Percentiles rank a stretch among this genome's conserved stretches.
Conservation (phyloP, 2,329 filamentous ascomycete species). For the Neonectria punicea region DNA sequence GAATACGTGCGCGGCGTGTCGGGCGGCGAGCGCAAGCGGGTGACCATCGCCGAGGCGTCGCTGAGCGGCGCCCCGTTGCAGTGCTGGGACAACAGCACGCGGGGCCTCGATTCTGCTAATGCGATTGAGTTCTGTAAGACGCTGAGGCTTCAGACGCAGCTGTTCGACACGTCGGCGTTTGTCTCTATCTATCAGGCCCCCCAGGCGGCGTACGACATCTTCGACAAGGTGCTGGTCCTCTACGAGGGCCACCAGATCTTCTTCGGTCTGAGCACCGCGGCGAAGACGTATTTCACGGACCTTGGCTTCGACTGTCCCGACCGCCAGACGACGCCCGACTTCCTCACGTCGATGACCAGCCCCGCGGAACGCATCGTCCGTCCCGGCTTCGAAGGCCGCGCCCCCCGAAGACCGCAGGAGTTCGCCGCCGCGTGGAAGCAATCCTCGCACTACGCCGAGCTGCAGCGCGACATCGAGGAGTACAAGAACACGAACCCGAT, state of each 20-base stretch:
- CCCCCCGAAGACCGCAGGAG: slow-evolving; percentile 50
- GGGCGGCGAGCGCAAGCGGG: slow-evolving; percentile 62
- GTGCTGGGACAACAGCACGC: slow-evolving; percentile 77
- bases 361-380: slow-evolving; percentile 47
- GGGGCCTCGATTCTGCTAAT: slow-evolving; percentile 72
- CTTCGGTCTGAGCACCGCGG: slow-evolving; percentile 37
- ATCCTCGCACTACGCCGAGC: slow-evolving; percentile 37
- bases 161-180: slow-evolving; percentile 65
- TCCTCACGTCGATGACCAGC: slow-evolving; percentile 66
- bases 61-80: slow-evolving; percentile 59
- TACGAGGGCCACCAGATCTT: slow-evolving; percentile 75
- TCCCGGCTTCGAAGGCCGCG: slow-evolving; percentile 45
- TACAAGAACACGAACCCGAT: slow-evolving; percentile 53
- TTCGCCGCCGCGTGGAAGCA: slow-evolving; percentile 49
- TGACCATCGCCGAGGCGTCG: slow-evolving; percentile 49
- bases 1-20: slow-evolving; percentile 71
- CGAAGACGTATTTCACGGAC: slow-evolving; percentile 42
- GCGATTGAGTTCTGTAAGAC: slow-evolving; percentile 73
- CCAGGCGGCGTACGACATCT: slow-evolving; percentile 53
- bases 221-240: slow-evolving; percentile 75
- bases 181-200: slow-evolving; percentile 75
- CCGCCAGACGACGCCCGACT: slow-evolving; percentile 75
- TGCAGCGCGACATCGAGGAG: slow-evolving; percentile 61
- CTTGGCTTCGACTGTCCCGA: slow-evolving; percentile 66
- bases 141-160: slow-evolving; percentile 67